Percentiles rank a stretch among this genome's conserved stretches.
Evolutionary conservation across 2,329 filamentous ascomycete species (phyloP).

Genomic region (Colletotrichum abscissum): DNA sequence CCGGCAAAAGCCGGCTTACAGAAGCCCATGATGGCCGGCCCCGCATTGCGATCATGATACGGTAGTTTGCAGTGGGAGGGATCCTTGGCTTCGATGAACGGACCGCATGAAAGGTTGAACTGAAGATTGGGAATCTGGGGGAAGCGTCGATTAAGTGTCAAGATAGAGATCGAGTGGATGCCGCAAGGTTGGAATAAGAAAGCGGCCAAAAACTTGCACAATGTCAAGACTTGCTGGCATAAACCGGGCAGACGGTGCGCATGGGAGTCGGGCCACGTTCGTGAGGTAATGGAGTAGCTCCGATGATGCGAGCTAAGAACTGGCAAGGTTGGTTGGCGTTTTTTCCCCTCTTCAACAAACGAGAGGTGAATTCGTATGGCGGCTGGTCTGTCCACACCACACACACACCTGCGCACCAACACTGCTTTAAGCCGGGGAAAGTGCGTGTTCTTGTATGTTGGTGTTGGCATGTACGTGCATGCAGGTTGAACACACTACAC

Average conservation of each 20-base stretch:
- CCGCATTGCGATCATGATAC: slow-evolving; percentile 34
- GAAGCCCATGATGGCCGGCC: slow-evolving; percentile 27
- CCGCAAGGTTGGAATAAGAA: slow-evolving; percentile 15
- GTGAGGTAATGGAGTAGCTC: slow-evolving; percentile 9
- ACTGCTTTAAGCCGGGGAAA: not conserved
- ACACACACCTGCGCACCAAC: not conserved
- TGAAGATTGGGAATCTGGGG: slow-evolving; percentile 16
- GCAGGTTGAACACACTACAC: slow-evolving; percentile 18
- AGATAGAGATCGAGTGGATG: slow-evolving; percentile 12
- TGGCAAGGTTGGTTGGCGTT: slow-evolving; percentile 3
- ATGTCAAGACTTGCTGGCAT: slow-evolving; percentile 9
- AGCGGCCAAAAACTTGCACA: slow-evolving; percentile 7
- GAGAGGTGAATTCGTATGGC: not conserved
- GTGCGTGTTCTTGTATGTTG: slow-evolving; percentile 22
- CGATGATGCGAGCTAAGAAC: not conserved
- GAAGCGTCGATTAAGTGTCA: slow-evolving; percentile 16
- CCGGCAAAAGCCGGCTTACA: slow-evolving; percentile 26
- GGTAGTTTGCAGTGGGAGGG: not conserved
- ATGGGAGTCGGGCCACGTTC: slow-evolving; percentile 27
- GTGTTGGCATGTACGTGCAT: slow-evolving; percentile 6
- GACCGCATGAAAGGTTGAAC: slow-evolving; percentile 19
- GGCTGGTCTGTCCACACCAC: slow-evolving; percentile 4
- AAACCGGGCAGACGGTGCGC: slow-evolving; percentile 13
- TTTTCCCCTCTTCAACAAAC: not conserved
- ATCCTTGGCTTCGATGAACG: slow-evolving; percentile 14